Percentiles rank a stretch among this genome's conserved stretches.
Conservation (phyloP, 345 rosid genomes). For the Anastatica hierochuntica region DNA sequence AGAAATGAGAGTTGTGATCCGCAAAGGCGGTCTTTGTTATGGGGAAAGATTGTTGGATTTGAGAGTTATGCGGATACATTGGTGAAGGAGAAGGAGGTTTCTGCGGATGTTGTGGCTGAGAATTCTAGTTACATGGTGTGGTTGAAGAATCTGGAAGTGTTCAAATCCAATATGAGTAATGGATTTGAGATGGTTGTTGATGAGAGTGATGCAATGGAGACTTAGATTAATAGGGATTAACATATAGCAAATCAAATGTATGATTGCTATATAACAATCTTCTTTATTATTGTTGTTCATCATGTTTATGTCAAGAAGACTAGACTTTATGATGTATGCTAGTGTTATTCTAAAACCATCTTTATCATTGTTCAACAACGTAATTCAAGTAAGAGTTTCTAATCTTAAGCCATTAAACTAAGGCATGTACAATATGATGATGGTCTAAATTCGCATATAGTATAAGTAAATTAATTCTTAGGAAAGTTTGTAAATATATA, state of each 20-base stretch:
- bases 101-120: constrained; percentile 47
- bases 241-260: constrained; percentile 1
- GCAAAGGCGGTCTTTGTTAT: constrained; percentile 3
- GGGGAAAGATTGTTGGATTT: constrained; percentile 31
- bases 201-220: constrained; percentile 19
- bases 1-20: constrained; percentile 32
- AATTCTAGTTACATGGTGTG: constrained; percentile 64
- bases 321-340: neutral
- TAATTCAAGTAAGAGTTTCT: constrained; percentile 1
- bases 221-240: neutral
- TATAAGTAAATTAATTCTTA: too few species aligned
- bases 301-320: constrained; percentile 3
- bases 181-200: constrained; percentile 2
- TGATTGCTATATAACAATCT: constrained; percentile 2
- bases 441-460: too few species aligned
- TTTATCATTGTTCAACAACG: neutral
- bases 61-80: constrained; percentile 29
- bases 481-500: too few species aligned
- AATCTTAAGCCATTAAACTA: too few species aligned
- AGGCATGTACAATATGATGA: too few species aligned
- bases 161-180: constrained; percentile 21
- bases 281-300: neutral
- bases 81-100: constrained; percentile 50
- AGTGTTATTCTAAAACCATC: neutral
- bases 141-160: constrained; percentile 32